phyloP scores from a whole-genome alignment of 768 basidiomycete species.

The Pleurotus eryngii region DNA sequence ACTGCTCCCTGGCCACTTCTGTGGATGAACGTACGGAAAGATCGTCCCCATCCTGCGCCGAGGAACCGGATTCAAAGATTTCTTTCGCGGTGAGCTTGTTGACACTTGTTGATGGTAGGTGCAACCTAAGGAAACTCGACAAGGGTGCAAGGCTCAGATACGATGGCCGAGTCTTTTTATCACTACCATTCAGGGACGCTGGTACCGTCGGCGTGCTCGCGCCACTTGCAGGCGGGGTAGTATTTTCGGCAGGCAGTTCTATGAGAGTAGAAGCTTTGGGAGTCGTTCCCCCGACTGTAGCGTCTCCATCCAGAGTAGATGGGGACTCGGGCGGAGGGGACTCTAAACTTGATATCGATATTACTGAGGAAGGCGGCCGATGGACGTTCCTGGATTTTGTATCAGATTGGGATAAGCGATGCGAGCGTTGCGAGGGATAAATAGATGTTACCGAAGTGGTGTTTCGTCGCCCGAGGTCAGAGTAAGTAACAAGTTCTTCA shows the following conservation, averaged over 20 bases:
- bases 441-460: constrained; percentile 33
- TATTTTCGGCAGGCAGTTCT: constrained; percentile 26
- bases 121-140: constrained; percentile 32
- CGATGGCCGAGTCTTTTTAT: constrained; percentile 41
- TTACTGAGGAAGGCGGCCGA: constrained; percentile 1
- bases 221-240: constrained; percentile 51
- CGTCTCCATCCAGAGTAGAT: constrained; percentile 15
- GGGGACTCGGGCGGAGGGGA: constrained; percentile 23
- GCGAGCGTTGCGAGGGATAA: no score
- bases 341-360: constrained; percentile 6
- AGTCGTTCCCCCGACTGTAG: constrained; percentile 17
- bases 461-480: constrained; percentile 68
- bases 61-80: not conserved
- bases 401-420: no score
- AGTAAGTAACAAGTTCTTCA: constrained; percentile 89
- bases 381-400: not conserved
- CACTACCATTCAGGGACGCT: constrained; percentile 11
- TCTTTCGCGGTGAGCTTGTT: constrained; percentile 12
- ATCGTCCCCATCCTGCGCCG: not conserved
- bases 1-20: not conserved
- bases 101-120: constrained; percentile 6
- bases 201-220: constrained; percentile 52
- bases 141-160: constrained; percentile 58
- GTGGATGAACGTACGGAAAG: not conserved
- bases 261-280: constrained; percentile 30